phyloP scores from a whole-genome alignment of 139 green algal genomes.

The Coelastrella sp. region DNA sequence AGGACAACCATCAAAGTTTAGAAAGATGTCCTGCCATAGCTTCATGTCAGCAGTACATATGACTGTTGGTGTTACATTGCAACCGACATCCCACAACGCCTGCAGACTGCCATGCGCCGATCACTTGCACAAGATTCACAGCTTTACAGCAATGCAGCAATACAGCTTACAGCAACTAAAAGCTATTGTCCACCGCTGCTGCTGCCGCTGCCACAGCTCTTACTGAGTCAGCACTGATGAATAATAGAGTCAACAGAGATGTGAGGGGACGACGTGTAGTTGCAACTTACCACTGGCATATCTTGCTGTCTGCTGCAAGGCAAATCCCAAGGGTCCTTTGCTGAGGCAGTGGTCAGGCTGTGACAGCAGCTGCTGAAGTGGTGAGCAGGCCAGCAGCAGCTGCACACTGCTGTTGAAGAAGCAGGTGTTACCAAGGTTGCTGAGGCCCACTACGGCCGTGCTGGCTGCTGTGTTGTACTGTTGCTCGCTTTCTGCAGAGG shows the following conservation, averaged over 20 bases:
- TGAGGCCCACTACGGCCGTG: constrained; percentile 51
- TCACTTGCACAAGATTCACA: too few species aligned
- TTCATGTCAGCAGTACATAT: too few species aligned
- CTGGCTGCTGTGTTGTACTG: constrained; percentile 26
- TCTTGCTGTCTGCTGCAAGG: constrained; percentile 52
- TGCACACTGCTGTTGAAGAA: constrained; percentile 77
- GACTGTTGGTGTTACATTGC: too few species aligned
- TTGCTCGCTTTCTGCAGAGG: not conserved
- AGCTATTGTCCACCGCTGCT: not conserved
- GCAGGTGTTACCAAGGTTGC: constrained; percentile 79
- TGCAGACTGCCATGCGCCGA: too few species aligned
- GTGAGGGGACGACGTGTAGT: not conserved
- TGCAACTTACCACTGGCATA: constrained; percentile 25
- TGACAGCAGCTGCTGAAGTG: constrained; percentile 46
- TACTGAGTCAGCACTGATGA: not conserved
- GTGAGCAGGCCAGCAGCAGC: constrained; percentile 59
- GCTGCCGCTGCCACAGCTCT: not conserved
- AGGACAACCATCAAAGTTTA: too few species aligned
- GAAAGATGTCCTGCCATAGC: too few species aligned
- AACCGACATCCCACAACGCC: too few species aligned
- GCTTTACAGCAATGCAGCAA: not conserved
- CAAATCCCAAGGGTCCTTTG: constrained; percentile 57
- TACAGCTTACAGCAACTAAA: not conserved
- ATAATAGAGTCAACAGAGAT: not conserved
- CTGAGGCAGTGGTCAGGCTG: constrained; percentile 1